A percentile compares a stretch with the other conserved stretches of the same genome.
Conservation (phyloP, 2,329 filamentous ascomycete species). For the Cytospora piceicola region DNA sequence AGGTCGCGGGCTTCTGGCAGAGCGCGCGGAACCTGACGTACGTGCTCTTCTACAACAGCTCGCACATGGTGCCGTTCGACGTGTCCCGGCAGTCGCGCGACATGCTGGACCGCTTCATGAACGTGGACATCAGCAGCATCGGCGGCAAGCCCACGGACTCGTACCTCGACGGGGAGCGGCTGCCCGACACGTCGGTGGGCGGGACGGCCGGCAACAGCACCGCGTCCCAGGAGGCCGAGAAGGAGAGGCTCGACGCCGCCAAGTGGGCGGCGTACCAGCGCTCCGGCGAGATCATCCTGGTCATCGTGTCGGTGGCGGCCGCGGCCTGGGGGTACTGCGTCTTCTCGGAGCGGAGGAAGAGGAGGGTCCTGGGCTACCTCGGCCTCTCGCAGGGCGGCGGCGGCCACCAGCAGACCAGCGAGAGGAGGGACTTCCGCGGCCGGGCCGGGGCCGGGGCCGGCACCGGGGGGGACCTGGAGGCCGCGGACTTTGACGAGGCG, state of each 20-base stretch:
- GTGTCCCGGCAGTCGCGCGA: constrained; percentile 83
- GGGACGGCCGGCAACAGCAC: constrained; percentile 64
- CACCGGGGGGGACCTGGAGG: constrained; percentile 60
- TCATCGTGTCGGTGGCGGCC: constrained; percentile 77
- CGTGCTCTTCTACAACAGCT: constrained; percentile 91
- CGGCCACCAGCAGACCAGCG: constrained; percentile 45
- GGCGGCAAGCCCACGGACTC: constrained; percentile 80
- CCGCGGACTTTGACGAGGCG: constrained; percentile 68
- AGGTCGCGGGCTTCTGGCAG: constrained; percentile 90
- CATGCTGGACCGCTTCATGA: constrained; percentile 97
- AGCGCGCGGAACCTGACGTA: constrained; percentile 94
- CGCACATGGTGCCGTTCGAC: constrained; percentile 98
- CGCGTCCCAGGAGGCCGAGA: constrained; percentile 66
- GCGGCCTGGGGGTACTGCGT: constrained; percentile 74
- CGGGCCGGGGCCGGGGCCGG: constrained; percentile 44
- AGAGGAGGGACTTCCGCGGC: constrained; percentile 45
- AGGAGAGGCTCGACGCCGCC: constrained; percentile 76
- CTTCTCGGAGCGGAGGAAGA: constrained; percentile 64
- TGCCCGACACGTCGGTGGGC: constrained; percentile 76
- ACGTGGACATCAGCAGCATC: constrained; percentile 82
- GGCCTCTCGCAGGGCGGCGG: constrained; percentile 45
- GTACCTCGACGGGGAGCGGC: constrained; percentile 82
- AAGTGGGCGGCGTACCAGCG: constrained; percentile 89
- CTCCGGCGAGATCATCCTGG: constrained; percentile 82
- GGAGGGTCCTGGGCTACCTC: constrained; percentile 52